Evolutionary conservation across 2,329 filamentous ascomycete species (phyloP).

Genomic region (Tolypocladium endophyticum): DNA sequence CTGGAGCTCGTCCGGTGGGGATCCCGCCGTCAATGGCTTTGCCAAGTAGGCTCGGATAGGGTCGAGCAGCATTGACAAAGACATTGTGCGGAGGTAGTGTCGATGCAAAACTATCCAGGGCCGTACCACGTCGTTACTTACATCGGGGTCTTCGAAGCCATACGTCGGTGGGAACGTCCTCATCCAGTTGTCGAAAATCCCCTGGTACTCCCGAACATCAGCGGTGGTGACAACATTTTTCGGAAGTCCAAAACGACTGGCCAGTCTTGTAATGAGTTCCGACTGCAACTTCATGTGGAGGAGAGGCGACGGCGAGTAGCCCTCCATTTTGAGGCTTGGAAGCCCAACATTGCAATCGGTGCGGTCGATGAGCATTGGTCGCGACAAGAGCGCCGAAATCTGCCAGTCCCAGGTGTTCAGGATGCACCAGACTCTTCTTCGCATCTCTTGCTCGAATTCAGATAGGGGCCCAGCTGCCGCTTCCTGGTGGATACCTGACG

Average conservation of each 20-base stretch:
- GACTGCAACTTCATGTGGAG: constrained; percentile 26
- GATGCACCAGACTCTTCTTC: constrained; percentile 25
- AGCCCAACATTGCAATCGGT: constrained; percentile 19
- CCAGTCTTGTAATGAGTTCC: constrained; percentile 18
- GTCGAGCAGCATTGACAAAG: constrained; percentile 32
- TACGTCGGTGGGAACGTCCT: constrained; percentile 29
- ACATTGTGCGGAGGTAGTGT: constrained; percentile 31
- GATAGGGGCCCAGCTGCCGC: constrained; percentile 12
- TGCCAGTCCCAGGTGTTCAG: constrained; percentile 29
- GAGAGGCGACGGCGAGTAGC: constrained; percentile 19
- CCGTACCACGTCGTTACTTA: constrained; percentile 25
- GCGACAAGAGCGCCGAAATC: constrained; percentile 20
- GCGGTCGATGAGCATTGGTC: constrained; percentile 24
- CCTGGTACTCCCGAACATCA: constrained; percentile 21
- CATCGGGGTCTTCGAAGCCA: constrained; percentile 27
- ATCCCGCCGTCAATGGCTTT: constrained; percentile 16
- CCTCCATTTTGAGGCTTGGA: constrained; percentile 21
- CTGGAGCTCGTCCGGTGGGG: constrained; percentile 19
- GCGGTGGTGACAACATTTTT: constrained; percentile 15
- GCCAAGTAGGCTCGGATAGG: constrained; percentile 36
- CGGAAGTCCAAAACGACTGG: constrained; percentile 17
- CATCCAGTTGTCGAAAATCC: constrained; percentile 30
- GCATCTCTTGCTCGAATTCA: constrained; percentile 25
- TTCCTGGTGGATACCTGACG: constrained; percentile 21
- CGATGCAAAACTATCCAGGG: constrained; percentile 35